Evolutionary conservation across 2,329 filamentous ascomycete species (phyloP).

Genomic region (Arthrobotrys musiformis): DNA sequence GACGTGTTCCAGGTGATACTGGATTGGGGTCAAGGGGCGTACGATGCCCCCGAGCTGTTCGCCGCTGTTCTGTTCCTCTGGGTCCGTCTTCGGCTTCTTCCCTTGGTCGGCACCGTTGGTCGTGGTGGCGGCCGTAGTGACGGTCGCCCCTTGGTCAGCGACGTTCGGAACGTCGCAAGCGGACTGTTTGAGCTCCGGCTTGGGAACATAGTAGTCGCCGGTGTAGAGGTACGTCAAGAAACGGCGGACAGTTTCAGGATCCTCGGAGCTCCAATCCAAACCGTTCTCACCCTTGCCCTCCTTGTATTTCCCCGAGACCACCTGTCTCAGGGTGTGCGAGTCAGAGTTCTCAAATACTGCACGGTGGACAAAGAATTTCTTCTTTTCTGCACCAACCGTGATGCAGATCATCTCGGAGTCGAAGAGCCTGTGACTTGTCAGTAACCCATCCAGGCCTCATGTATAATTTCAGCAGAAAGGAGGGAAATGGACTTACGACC

Average conservation of each 20-base stretch:
- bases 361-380: conserved; percentile 2
- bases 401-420: conserved; percentile 16
- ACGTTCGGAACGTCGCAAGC: no score
- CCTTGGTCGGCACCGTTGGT: not conserved
- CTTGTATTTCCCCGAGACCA: conserved; percentile 32
- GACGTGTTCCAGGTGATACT: conserved; percentile 3
- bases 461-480: not conserved
- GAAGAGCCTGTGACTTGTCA: conserved; percentile 18
- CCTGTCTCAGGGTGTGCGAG: conserved; percentile 9
- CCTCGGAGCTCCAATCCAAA: conserved; percentile 27
- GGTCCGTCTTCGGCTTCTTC: not conserved
- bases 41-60: not conserved
- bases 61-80: not conserved
- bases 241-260: conserved; percentile 19
- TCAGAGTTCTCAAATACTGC: not conserved
- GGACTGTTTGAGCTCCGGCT: conserved; percentile 6
- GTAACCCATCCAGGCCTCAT: no score
- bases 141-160: not conserved
- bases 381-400: conserved; percentile 15
- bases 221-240: conserved; percentile 28
- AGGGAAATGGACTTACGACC: not conserved
- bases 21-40: conserved; percentile 19
- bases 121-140: not conserved
- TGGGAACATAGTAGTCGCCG: conserved; percentile 31
- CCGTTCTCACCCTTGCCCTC: conserved; percentile 41